phyloP scores from a whole-genome alignment of 1,284 basidiomycete species.

The Boletellus deceptivus region DNA sequence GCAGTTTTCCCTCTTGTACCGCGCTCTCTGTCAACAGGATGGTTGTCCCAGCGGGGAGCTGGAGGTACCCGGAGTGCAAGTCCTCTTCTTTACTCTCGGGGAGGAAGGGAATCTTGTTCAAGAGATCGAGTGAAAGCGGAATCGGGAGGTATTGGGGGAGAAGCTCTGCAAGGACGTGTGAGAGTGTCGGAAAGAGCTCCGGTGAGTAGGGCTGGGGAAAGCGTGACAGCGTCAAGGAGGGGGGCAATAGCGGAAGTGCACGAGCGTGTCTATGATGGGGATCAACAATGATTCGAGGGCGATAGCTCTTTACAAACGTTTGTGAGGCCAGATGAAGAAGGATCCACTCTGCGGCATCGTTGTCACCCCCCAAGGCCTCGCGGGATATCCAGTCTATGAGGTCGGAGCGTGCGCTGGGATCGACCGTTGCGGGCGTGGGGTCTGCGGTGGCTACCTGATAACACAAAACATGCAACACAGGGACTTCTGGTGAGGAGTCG shows the following conservation, averaged over 20 bases:
- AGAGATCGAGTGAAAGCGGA: slow-evolving; percentile 51
- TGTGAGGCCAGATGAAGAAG: slow-evolving; percentile 63
- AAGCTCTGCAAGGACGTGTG: slow-evolving; percentile 53
- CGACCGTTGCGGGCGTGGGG: slow-evolving; percentile 1
- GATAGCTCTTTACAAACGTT: slow-evolving; percentile 49
- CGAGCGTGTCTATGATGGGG: slow-evolving; percentile 58
- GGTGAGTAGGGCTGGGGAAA: slow-evolving; percentile 49
- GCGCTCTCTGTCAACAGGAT: slow-evolving; percentile 68
- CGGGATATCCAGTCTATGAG: slow-evolving; percentile 70
- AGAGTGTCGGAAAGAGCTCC: slow-evolving; percentile 44
- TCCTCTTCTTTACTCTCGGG: slow-evolving; percentile 75
- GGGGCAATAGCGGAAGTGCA: slow-evolving; percentile 64
- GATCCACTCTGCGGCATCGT: slow-evolving; percentile 74
- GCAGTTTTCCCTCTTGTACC: slow-evolving; percentile 65
- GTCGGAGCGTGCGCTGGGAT: slow-evolving; percentile 41
- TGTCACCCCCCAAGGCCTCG: slow-evolving; percentile 66
- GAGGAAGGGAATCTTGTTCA: slow-evolving; percentile 62
- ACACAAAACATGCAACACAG: slow-evolving; percentile 71
- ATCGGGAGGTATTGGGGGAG: slow-evolving; percentile 51
- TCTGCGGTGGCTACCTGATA: slow-evolving; percentile 31
- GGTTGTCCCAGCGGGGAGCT: slow-evolving; percentile 63
- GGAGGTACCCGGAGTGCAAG: slow-evolving; percentile 72
- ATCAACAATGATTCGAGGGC: slow-evolving; percentile 2
- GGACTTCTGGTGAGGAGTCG: slow-evolving; percentile 42
- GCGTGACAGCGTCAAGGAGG: slow-evolving; percentile 60